A percentile compares a stretch with the other conserved stretches of the same genome.
Evolutionary conservation across 768 basidiomycete genomes (phyloP).

Genomic region (Leccinum rimulosum): DNA sequence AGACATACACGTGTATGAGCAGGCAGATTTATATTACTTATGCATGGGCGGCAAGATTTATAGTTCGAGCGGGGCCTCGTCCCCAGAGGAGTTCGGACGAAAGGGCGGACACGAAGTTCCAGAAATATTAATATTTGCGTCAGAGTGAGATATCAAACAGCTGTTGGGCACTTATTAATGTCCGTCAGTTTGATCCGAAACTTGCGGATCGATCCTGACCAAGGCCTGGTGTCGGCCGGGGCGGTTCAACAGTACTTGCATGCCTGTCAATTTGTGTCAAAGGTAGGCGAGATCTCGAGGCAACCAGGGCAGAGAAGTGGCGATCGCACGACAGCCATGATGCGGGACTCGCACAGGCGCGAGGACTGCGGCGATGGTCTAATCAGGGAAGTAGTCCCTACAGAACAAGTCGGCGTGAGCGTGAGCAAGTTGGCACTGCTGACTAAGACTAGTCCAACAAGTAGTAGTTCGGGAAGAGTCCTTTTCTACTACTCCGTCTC

Average conservation of each 20-base stretch:
- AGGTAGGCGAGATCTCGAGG: not conserved
- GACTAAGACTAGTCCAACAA: slow-evolving; percentile 3
- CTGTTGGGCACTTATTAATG: not conserved
- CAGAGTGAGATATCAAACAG: not conserved
- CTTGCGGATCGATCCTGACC: not conserved
- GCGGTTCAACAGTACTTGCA: not conserved
- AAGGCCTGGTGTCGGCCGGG: not conserved
- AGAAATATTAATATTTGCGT: not conserved
- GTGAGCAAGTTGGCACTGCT: not conserved
- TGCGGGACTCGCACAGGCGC: not conserved
- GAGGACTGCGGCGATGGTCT: slow-evolving; percentile 9
- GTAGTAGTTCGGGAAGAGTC: slow-evolving; percentile 1
- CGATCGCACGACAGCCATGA: not conserved
- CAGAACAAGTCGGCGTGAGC: not conserved
- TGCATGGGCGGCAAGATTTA: not conserved
- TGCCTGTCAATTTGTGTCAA: not conserved
- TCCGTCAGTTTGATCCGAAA: slow-evolving; percentile 4
- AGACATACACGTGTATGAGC: not conserved
- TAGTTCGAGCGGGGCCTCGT: not conserved
- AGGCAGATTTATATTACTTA: not conserved
- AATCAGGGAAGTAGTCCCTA: not conserved
- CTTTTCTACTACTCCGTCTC: slow-evolving; percentile 9
- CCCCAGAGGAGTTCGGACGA: not conserved
- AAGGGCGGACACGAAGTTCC: not conserved
- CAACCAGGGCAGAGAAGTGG: not conserved